These are phyloP conservation scores for Penstemon eatonii DNA, from an alignment of 257 asterid genomes.

Conservation along the genomic window DNA sequence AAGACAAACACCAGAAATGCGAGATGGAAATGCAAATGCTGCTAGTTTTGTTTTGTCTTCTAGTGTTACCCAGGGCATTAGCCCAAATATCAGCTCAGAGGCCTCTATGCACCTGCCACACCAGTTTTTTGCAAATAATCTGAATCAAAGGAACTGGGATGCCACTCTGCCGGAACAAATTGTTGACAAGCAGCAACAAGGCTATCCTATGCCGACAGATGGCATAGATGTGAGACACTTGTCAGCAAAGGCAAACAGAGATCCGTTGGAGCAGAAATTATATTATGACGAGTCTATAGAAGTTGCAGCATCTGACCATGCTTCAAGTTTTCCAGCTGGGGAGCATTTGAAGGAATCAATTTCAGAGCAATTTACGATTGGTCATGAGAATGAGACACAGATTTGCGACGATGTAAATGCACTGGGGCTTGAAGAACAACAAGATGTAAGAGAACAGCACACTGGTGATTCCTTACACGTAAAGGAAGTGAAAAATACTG, in stretches of 20 bases:
- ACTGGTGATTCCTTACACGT: slow-evolving; percentile 39
- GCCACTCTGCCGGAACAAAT: slow-evolving; percentile 40
- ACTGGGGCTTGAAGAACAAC: slow-evolving; percentile 31
- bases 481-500: slow-evolving; percentile 53
- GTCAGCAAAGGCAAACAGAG: slow-evolving; percentile 32
- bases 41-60: slow-evolving; percentile 44
- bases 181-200: slow-evolving; percentile 34
- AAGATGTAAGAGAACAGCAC: slow-evolving; percentile 36
- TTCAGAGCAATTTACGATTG: slow-evolving; percentile 27
- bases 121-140: slow-evolving; percentile 38
- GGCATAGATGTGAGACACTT: slow-evolving; percentile 30
- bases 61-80: slow-evolving; percentile 46
- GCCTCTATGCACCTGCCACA: slow-evolving; percentile 54
- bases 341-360: slow-evolving; percentile 38
- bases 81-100: slow-evolving; percentile 45
- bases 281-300: slow-evolving; percentile 35
- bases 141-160: slow-evolving; percentile 44
- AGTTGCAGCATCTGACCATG: slow-evolving; percentile 30
- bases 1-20: slow-evolving; percentile 44
- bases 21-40: slow-evolving; percentile 43
- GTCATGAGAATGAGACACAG: slow-evolving; percentile 26
- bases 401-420: slow-evolving; percentile 31
- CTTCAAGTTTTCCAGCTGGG: slow-evolving; percentile 33
- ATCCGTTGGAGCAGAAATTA: slow-evolving; percentile 32
- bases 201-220: slow-evolving; percentile 25